A percentile compares a stretch with the other conserved stretches of the same genome.
Evolutionary conservation across 768 basidiomycete species (phyloP).

Genomic region (Lactarius hengduanensis): DNA sequence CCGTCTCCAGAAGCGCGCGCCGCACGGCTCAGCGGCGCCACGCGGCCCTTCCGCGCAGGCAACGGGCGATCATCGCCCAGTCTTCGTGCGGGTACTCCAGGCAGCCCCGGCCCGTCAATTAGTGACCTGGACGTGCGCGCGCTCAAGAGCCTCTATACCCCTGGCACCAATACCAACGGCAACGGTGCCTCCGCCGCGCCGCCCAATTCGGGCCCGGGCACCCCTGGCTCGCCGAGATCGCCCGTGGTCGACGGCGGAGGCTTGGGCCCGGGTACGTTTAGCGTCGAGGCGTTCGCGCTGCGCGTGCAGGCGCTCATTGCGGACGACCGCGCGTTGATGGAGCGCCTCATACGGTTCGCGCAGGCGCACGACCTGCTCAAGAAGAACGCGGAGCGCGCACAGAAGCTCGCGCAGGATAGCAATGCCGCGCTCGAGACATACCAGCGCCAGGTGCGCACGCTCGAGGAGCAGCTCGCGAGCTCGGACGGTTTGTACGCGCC

Average conservation of each 20-base stretch:
- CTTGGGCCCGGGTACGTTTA: constrained; percentile 45
- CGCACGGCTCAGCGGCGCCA: constrained; percentile 51
- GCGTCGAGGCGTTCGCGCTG: constrained; percentile 70
- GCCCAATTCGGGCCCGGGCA: constrained; percentile 22
- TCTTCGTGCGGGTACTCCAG: constrained; percentile 33
- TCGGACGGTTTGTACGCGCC: constrained; percentile 50
- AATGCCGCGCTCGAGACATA: constrained; percentile 80
- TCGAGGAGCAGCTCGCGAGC: constrained; percentile 71
- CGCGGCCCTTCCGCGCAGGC: constrained; percentile 46
- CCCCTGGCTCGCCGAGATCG: constrained; percentile 24
- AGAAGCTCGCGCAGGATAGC: constrained; percentile 86
- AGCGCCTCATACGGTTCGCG: constrained; percentile 79
- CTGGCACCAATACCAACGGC: constrained; percentile 38
- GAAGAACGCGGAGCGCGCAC: constrained; percentile 88
- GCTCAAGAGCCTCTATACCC: constrained; percentile 76
- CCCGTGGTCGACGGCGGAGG: constrained; percentile 17
- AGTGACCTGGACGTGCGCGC: constrained; percentile 85
- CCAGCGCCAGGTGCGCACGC: constrained; percentile 77
- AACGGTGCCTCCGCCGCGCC: not conserved
- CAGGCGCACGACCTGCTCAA: constrained; percentile 89
- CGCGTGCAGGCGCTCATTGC: constrained; percentile 78
- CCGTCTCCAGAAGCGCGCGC: constrained; percentile 84
- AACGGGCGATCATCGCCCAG: constrained; percentile 32
- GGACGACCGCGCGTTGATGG: constrained; percentile 85
- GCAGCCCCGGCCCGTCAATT: constrained; percentile 52